These are phyloP conservation scores for Colletotrichum lindemuthianum DNA, from an alignment of 2,329 filamentous ascomycete species.

Conservation along the genomic window DNA sequence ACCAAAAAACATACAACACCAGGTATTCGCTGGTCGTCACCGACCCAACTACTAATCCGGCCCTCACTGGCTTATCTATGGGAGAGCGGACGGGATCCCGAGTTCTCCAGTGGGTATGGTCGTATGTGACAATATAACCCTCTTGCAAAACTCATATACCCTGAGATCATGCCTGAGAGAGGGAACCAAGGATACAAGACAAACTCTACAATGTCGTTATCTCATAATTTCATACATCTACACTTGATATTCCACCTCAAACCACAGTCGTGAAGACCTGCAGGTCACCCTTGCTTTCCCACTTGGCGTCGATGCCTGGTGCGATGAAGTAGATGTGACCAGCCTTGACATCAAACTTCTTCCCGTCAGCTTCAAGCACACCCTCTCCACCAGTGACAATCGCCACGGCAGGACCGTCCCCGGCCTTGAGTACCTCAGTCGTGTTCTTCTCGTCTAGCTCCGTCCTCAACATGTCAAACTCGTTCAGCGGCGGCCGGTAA, in stretches of 20 bases:
- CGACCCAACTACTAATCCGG: too few relatives aligned
- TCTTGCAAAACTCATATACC: too few relatives aligned
- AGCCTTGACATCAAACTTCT: slow-evolving; percentile 64
- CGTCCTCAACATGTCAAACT: slow-evolving; percentile 75
- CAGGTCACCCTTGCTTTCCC: slow-evolving; percentile 45
- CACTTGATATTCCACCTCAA: not conserved
- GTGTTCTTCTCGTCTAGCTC: slow-evolving; percentile 67
- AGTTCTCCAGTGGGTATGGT: too few relatives aligned
- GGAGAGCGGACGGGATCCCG: too few relatives aligned
- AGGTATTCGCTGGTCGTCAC: too few relatives aligned
- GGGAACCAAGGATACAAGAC: too few relatives aligned
- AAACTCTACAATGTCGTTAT: not conserved
- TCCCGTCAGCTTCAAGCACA: slow-evolving; percentile 62
- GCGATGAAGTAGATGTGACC: slow-evolving; percentile 76
- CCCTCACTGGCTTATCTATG: too few relatives aligned
- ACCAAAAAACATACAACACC: too few relatives aligned
- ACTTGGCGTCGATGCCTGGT: slow-evolving; percentile 54
- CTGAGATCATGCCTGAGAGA: too few relatives aligned
- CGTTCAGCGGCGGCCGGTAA: slow-evolving; percentile 74
- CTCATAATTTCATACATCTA: slow-evolving; percentile 11
- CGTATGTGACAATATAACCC: too few relatives aligned
- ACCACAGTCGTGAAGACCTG: slow-evolving; percentile 51
- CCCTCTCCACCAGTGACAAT: slow-evolving; percentile 70
- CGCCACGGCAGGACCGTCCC: slow-evolving; percentile 71
- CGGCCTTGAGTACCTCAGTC: slow-evolving; percentile 63